Conservation (phyloP, 2,329 filamentous ascomycete species). For the Leptoxyphium fumago region DNA sequence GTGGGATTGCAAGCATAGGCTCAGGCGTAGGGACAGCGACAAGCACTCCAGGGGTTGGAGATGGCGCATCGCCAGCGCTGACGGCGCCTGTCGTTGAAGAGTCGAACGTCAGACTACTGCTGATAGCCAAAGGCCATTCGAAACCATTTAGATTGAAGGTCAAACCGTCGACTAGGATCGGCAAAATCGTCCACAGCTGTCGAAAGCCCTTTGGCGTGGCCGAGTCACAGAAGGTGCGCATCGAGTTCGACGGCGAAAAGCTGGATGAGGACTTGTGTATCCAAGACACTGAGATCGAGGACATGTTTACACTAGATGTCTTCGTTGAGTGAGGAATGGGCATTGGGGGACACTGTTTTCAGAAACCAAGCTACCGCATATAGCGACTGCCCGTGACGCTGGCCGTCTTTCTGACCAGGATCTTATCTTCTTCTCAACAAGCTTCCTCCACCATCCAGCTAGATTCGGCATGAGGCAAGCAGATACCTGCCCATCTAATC, state of each 20-base stretch:
- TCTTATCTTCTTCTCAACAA: too few species aligned
- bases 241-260: slow-evolving; percentile 63
- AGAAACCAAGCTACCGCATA: too few species aligned
- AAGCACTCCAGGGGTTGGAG: slow-evolving; percentile 5
- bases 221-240: slow-evolving; percentile 38
- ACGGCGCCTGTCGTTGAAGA: slow-evolving; percentile 14
- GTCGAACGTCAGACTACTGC: slow-evolving; percentile 29
- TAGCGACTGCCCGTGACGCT: too few species aligned
- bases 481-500: too few species aligned
- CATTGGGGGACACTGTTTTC: too few species aligned
- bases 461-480: too few species aligned
- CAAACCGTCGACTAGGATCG: slow-evolving; percentile 41
- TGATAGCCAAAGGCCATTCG: slow-evolving; percentile 36
- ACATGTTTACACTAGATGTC: slow-evolving; percentile 64
- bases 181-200: slow-evolving; percentile 48
- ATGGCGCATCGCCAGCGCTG: slow-evolving; percentile 5
- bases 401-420: too few species aligned
- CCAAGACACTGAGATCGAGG: slow-evolving; percentile 54
- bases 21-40: slow-evolving; percentile 1
- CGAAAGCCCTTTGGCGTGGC: slow-evolving; percentile 39
- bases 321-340: slow-evolving; percentile 37
- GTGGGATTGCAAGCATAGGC: not conserved
- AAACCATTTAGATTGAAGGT: slow-evolving; percentile 37
- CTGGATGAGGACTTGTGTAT: slow-evolving; percentile 48
- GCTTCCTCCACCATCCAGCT: too few species aligned